A percentile compares a stretch with the other conserved stretches of the same genome.
Conservation (phyloP, 192 early-diverging fungal species). For the Rhizoclosmatium globosum region DNA sequence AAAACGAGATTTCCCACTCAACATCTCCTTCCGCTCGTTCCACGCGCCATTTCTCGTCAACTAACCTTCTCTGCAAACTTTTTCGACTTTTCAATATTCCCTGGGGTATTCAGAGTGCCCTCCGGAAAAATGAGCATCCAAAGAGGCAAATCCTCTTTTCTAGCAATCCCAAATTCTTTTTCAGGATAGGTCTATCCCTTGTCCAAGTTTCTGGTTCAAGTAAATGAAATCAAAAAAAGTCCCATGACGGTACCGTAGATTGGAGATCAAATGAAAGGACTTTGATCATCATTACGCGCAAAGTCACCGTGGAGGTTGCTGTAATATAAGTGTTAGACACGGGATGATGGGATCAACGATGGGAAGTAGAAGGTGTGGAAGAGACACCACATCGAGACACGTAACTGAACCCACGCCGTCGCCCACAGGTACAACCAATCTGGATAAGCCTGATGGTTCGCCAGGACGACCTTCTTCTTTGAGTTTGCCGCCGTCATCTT, state of each 20-base stretch:
- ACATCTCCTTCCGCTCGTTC: not conserved
- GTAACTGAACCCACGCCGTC: constrained; percentile 42
- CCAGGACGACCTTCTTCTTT: constrained; percentile 49
- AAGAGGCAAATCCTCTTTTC: constrained; percentile 63
- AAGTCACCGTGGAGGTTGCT: constrained; percentile 78
- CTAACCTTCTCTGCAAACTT: constrained; percentile 70
- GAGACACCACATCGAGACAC: not conserved
- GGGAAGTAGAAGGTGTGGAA: not conserved
- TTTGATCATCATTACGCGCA: constrained; percentile 91
- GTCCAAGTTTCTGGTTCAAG: constrained; percentile 83
- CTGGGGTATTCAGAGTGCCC: constrained; percentile 87
- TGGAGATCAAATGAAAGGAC: constrained; percentile 82
- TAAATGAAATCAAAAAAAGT: constrained; percentile 94
- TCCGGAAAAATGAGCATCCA: constrained; percentile 97
- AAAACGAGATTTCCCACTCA: too few species aligned
- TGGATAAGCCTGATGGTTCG: constrained; percentile 56
- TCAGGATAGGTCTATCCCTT: constrained; percentile 73
- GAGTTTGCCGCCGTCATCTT: constrained; percentile 14
- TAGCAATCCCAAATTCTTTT: constrained; percentile 54
- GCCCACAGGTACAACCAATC: constrained; percentile 69
- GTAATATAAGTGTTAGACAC: constrained; percentile 58
- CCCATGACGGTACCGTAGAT: constrained; percentile 89
- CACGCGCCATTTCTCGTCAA: not conserved
- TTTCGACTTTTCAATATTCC: constrained; percentile 72
- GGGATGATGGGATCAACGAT: not conserved